Percentiles rank a stretch among this genome's conserved stretches.
phyloP scores from a whole-genome alignment of 306 rosid species.

The Gastrolobium bilobum region DNA sequence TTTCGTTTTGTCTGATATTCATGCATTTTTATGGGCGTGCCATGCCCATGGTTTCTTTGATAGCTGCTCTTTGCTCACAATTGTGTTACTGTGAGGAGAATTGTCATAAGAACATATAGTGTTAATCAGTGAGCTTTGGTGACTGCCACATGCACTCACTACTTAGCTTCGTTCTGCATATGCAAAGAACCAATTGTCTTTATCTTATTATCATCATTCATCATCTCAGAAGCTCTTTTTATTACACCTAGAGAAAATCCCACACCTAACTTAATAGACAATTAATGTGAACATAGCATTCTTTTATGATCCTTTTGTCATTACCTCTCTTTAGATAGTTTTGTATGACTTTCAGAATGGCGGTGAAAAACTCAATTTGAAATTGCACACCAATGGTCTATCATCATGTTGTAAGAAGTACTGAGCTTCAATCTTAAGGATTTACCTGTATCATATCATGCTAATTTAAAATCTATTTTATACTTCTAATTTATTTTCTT shows the following conservation, averaged over 20 bases:
- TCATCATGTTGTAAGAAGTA: neutral
- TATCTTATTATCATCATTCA: neutral
- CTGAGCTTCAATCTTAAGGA: constrained; percentile 4
- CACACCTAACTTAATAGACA: neutral
- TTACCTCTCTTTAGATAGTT: neutral
- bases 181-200: neutral
- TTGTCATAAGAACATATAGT: neutral
- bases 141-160: neutral
- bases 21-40: neutral
- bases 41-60: neutral
- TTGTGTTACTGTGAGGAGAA: neutral
- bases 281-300: neutral
- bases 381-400: neutral
- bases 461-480: neutral
- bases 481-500: neutral
- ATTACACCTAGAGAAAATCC: neutral
- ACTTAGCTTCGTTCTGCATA: neutral
- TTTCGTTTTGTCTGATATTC: neutral
- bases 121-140: neutral
- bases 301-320: constrained; percentile 3
- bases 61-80: constrained; percentile 13
- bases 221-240: neutral
- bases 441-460: neutral
- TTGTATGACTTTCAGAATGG: constrained; percentile 23
- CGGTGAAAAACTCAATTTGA: neutral